These are phyloP conservation scores for Coemansia reversa DNA, from an alignment of 192 early-diverging fungal species.

Conservation along the genomic window DNA sequence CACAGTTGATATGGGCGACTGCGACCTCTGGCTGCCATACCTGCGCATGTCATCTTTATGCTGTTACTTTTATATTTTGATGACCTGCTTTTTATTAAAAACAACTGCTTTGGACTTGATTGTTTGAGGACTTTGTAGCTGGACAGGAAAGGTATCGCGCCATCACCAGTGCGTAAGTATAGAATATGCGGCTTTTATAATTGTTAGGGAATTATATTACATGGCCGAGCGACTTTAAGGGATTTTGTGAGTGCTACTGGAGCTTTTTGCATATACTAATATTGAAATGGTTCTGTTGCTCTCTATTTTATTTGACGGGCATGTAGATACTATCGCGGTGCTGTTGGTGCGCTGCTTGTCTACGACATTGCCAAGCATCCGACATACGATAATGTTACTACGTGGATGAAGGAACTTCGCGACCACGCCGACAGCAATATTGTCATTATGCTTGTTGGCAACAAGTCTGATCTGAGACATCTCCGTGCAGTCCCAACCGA, in stretches of 20 bases:
- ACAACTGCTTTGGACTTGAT: background rate
- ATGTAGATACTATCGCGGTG: conserved; percentile 92
- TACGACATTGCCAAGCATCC: conserved; percentile 97
- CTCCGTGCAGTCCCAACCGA: conserved; percentile 94
- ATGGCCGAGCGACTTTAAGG: no score
- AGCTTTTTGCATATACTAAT: conserved; percentile 3
- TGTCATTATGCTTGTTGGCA: conserved; percentile 98
- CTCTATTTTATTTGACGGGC: conserved; percentile 22
- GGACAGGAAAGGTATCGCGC: conserved; percentile 85
- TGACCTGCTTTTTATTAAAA: no score
- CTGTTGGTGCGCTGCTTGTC: conserved; percentile 93
- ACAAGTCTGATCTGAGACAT: conserved; percentile 98
- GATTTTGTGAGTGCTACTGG: no score
- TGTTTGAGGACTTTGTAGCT: conserved; percentile 51
- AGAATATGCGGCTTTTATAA: conserved; percentile 40
- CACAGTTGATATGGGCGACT: background rate
- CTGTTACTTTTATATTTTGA: background rate
- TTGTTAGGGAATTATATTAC: no score
- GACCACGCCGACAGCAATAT: conserved; percentile 98
- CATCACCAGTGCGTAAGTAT: conserved; percentile 82
- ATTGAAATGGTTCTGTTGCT: conserved; percentile 62
- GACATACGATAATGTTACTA: conserved; percentile 94
- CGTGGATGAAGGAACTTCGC: conserved; percentile 97
- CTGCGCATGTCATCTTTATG: background rate
- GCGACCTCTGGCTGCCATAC: background rate